Conservation (phyloP, 805 yeast species). For the Candida nemodendra region DNA sequence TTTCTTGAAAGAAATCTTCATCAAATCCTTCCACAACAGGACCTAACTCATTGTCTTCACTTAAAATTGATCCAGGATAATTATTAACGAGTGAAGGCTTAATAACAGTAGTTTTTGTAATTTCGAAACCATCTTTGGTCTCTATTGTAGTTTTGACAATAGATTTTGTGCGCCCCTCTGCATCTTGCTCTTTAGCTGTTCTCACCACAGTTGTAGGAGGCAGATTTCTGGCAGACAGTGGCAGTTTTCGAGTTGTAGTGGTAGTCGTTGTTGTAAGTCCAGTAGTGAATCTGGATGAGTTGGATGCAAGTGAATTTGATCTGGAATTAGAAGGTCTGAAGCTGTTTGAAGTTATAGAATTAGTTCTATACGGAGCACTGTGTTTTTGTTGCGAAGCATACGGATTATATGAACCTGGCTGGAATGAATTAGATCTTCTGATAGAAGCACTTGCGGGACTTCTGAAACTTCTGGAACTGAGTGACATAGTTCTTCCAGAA, state of each 20-base stretch:
- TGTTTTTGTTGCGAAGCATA: conserved; percentile 12
- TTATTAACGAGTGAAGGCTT: conserved; percentile 25
- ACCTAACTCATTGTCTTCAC: conserved; percentile 21
- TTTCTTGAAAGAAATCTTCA: conserved; percentile 20
- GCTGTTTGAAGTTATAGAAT: conserved; percentile 20
- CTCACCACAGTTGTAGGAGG: conserved; percentile 38
- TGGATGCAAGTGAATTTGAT: conserved; percentile 25
- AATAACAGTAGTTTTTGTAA: conserved; percentile 47
- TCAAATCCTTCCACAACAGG: conserved; percentile 24
- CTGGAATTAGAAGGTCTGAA: conserved; percentile 19
- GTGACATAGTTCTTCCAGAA: conserved; percentile 31
- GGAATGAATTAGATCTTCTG: conserved; percentile 28
- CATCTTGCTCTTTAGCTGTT: conserved; percentile 50
- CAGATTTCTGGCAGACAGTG: conserved; percentile 15
- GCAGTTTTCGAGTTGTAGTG: conserved; percentile 26
- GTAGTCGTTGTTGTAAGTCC: conserved; percentile 32
- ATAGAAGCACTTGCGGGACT: conserved; percentile 12
- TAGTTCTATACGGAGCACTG: conserved; percentile 18
- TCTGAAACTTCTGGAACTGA: conserved; percentile 31
- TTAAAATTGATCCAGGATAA: conserved; percentile 16
- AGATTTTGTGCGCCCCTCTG: conserved; percentile 52
- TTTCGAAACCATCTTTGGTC: conserved; percentile 47
- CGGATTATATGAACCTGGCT: conserved; percentile 17
- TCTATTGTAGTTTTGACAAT: conserved; percentile 54
- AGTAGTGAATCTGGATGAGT: conserved; percentile 22